phyloP scores from a whole-genome alignment of 495 filamentous ascomycete species.

The Hypoxylon fuscum region DNA sequence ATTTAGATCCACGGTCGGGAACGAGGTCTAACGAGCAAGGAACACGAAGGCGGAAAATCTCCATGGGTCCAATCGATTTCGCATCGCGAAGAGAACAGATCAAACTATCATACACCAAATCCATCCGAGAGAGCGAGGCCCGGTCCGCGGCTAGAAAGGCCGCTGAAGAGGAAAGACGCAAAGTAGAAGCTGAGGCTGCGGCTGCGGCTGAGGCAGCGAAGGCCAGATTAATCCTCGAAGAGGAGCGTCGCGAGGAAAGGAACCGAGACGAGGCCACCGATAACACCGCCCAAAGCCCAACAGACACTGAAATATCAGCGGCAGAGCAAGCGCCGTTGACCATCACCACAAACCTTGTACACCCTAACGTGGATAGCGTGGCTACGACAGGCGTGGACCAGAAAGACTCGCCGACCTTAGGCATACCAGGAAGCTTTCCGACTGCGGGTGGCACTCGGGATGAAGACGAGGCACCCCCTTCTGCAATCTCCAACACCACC shows the following conservation, averaged over 20 bases:
- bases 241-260: constrained; percentile 19
- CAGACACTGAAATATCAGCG: constrained; percentile 17
- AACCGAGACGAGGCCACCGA: constrained; percentile 17
- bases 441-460: constrained; percentile 32
- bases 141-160: constrained; percentile 58
- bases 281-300: constrained; percentile 14
- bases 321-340: constrained; percentile 40
- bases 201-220: constrained; percentile 18
- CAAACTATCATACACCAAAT: constrained; percentile 80
- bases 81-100: constrained; percentile 79
- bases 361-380: constrained; percentile 21
- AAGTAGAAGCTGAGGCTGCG: constrained; percentile 5
- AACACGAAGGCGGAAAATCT: constrained; percentile 56
- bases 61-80: constrained; percentile 77
- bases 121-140: constrained; percentile 73
- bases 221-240: constrained; percentile 12
- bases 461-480: constrained; percentile 57
- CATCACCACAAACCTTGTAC: constrained; percentile 40
- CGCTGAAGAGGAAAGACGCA: constrained; percentile 54
- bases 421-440: constrained; percentile 68
- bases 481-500: constrained; percentile 67
- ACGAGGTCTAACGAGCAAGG: constrained; percentile 46
- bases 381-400: constrained; percentile 5
- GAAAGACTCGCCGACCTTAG: constrained; percentile 74
- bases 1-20: constrained; percentile 49